These are phyloP conservation scores for Aspergillus chevalieri DNA, from an alignment of 2,329 filamentous ascomycete species.

Conservation along the genomic window DNA sequence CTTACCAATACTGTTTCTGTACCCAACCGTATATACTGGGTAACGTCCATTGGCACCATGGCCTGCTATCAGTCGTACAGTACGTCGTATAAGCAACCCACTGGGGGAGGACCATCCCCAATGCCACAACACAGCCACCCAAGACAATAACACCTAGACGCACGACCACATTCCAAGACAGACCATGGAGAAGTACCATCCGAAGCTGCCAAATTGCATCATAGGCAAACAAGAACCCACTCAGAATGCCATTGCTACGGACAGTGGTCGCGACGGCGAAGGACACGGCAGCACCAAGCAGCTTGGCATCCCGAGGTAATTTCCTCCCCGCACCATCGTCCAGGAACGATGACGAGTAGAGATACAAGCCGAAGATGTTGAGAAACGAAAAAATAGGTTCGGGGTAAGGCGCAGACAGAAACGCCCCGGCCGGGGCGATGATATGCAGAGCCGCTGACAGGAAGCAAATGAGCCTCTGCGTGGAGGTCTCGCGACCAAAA, in stretches of 20 bases:
- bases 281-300: slow-evolving; percentile 58
- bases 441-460: slow-evolving; percentile 69
- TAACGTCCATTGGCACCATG: slow-evolving; percentile 68
- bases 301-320: slow-evolving; percentile 38
- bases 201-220: slow-evolving; percentile 47
- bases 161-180: slow-evolving; percentile 38
- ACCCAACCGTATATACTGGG: slow-evolving; percentile 92
- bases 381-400: slow-evolving; percentile 75
- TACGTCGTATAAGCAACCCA: slow-evolving; percentile 66
- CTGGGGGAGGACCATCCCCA: slow-evolving; percentile 68
- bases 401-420: slow-evolving; percentile 78
- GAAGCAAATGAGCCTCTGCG: slow-evolving; percentile 42
- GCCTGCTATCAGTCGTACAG: slow-evolving; percentile 50
- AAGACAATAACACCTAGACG: slow-evolving; percentile 55
- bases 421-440: slow-evolving; percentile 79
- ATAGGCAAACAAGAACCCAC: slow-evolving; percentile 67
- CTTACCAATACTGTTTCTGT: slow-evolving; percentile 83
- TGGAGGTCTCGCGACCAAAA: slow-evolving; percentile 34
- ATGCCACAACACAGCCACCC: slow-evolving; percentile 61
- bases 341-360: slow-evolving; percentile 53
- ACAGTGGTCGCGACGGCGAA: slow-evolving; percentile 70
- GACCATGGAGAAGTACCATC: slow-evolving; percentile 35
- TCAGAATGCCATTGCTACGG: slow-evolving; percentile 80
- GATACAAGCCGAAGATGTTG: slow-evolving; percentile 65
- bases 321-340: slow-evolving; percentile 23